Percentiles rank a stretch among this genome's conserved stretches.
These are phyloP conservation scores for Coniferiporia weirii DNA, from an alignment of 1,284 basidiomycete species.

Conservation along the genomic window DNA sequence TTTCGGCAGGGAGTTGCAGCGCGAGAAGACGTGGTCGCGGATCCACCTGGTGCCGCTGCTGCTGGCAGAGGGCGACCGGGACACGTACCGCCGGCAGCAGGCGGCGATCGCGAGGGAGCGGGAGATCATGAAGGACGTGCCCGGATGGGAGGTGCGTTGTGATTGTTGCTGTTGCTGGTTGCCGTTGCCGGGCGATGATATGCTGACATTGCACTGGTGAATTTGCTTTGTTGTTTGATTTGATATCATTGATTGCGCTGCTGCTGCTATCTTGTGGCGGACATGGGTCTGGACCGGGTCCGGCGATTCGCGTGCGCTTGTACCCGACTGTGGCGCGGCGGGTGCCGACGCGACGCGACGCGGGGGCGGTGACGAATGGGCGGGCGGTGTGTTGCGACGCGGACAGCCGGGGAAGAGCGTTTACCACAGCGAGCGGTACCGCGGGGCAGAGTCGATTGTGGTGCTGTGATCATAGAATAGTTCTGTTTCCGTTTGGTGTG, in stretches of 20 bases:
- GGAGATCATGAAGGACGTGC: conserved; percentile 48
- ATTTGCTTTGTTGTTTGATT: conserved; percentile 14
- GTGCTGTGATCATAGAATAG: conserved; percentile 43
- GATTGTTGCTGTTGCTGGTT: too few species aligned
- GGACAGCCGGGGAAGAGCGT: conserved; percentile 72
- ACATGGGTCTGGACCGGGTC: too few species aligned
- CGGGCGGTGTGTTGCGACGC: too few species aligned
- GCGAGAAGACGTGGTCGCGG: conserved; percentile 94
- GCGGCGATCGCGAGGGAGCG: conserved; percentile 64
- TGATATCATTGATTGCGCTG: too few species aligned
- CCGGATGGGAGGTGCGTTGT: conserved; percentile 82
- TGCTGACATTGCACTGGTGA: conserved; percentile 26
- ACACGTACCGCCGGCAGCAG: conserved; percentile 77
- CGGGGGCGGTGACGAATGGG: not conserved
- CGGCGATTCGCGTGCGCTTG: too few species aligned
- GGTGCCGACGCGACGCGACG: too few species aligned
- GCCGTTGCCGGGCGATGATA: conserved; percentile 1
- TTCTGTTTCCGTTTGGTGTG: not conserved
- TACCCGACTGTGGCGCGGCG: too few species aligned
- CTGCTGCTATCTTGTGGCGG: too few species aligned
- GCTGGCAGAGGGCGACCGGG: conserved; percentile 91
- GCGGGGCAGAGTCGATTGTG: conserved; percentile 56
- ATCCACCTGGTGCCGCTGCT: conserved; percentile 92
- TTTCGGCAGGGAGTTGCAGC: conserved; percentile 77
- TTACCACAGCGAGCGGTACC: conserved; percentile 82